Evolutionary conservation across 2,329 filamentous ascomycete species (phyloP).

Genomic region (Coleophoma eucalyptorum): DNA sequence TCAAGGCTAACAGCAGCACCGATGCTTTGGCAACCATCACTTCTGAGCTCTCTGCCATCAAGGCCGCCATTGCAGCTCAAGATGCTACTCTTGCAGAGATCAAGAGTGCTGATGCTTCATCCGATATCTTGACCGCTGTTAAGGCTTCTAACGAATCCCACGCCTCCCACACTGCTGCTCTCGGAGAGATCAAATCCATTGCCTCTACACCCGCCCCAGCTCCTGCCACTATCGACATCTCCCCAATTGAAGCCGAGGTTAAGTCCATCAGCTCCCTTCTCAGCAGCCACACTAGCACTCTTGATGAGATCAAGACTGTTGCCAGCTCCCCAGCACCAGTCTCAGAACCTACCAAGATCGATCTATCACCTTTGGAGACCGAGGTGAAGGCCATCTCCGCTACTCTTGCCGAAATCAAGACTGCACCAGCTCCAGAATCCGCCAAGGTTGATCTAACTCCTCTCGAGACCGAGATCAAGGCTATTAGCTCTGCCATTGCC

Average conservation of each 20-base stretch:
- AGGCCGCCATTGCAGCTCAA: conserved; percentile 17
- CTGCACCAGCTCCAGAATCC: neutral
- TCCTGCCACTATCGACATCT: conserved; percentile 11
- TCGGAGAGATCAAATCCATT: conserved; percentile 6
- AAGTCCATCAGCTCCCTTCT: conserved; percentile 13
- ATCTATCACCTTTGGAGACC: conserved; percentile 12
- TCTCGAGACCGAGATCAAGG: conserved; percentile 8
- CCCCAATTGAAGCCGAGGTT: conserved; percentile 10
- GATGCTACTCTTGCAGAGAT: conserved; percentile 18
- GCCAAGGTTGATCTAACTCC: conserved; percentile 1
- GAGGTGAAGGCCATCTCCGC: conserved; percentile 8
- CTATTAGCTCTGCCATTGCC: conserved; percentile 9
- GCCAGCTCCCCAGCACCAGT: conserved; percentile 6
- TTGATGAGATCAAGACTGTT: conserved; percentile 10
- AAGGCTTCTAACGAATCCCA: conserved; percentile 15
- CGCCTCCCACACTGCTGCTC: conserved; percentile 8
- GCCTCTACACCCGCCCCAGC: conserved; percentile 4
- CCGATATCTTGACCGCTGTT: conserved; percentile 14
- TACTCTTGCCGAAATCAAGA: conserved; percentile 14
- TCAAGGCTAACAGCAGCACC: conserved; percentile 14
- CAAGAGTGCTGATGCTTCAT: conserved; percentile 18
- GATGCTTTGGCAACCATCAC: conserved; percentile 11
- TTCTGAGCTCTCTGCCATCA: conserved; percentile 14
- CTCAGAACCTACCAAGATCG: conserved; percentile 5
- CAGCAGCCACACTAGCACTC: conserved; percentile 10